phyloP scores from a whole-genome alignment of 208 protist genomes.

The Leishmania gerbilli region DNA sequence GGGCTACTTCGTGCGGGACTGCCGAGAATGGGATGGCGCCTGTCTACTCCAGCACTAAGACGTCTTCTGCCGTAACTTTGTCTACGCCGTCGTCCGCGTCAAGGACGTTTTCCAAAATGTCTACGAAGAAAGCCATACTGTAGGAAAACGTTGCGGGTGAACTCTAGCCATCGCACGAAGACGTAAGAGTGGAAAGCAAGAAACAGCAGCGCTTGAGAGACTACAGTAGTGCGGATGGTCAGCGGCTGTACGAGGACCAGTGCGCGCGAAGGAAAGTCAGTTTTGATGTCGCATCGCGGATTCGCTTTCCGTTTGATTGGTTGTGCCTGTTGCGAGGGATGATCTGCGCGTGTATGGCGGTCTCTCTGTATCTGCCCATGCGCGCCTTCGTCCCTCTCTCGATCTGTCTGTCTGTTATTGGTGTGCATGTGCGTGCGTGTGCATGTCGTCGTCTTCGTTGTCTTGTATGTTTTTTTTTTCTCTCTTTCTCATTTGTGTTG shows the following conservation, averaged over 20 bases:
- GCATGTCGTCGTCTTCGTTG: neutral
- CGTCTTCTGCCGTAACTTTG: constrained; percentile 7
- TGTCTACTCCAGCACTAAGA: neutral
- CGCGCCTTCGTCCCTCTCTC: neutral
- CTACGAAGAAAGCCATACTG: neutral
- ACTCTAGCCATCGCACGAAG: neutral
- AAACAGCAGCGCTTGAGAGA: neutral
- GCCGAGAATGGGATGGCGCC: neutral
- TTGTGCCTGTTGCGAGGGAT: neutral
- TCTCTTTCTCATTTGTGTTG: neutral
- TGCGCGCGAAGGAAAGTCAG: neutral
- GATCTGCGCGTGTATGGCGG: neutral
- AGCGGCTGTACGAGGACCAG: neutral
- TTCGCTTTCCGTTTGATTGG: neutral
- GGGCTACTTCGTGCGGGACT: neutral
- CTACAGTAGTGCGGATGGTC: neutral
- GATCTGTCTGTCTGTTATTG: neutral
- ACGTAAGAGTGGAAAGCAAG: neutral
- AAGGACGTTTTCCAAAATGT: neutral
- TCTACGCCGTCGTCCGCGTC: neutral
- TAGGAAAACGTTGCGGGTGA: neutral
- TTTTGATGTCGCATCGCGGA: neutral
- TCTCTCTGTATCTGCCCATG: neutral
- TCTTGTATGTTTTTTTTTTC: neutral
- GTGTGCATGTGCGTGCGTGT: neutral